Conservation (phyloP, 2,329 filamentous ascomycete genomes). For the Cryphonectria radicalis region DNA sequence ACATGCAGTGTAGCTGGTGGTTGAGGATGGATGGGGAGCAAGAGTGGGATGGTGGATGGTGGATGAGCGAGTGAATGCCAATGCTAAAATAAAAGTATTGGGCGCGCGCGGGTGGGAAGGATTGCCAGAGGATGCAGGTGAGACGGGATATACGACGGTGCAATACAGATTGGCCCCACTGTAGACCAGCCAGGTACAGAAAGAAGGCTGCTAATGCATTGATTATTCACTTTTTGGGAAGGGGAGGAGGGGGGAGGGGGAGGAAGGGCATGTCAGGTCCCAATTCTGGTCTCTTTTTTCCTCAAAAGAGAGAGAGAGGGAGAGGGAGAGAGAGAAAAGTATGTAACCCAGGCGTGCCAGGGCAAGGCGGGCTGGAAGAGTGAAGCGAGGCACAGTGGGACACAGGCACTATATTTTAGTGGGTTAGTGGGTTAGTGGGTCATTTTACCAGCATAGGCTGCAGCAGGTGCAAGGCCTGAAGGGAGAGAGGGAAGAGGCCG, state of each 20-base stretch:
- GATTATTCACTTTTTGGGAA: background rate
- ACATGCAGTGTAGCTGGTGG: background rate
- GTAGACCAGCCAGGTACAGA: background rate
- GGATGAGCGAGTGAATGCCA: background rate
- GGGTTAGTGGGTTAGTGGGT: background rate
- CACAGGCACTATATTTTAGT: background rate
- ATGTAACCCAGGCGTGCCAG: background rate
- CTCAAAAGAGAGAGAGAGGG: background rate
- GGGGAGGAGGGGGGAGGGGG: no score
- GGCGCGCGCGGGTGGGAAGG: background rate
- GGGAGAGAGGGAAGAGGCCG: background rate
- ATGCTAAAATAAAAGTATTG: background rate
- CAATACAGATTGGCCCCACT: background rate
- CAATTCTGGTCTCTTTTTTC: background rate
- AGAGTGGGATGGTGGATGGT: conserved; percentile 1
- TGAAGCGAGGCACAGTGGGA: background rate
- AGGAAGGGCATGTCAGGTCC: background rate
- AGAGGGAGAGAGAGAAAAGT: no score
- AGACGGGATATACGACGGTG: background rate
- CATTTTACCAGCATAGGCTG: background rate
- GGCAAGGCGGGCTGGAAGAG: background rate
- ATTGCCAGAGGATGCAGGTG: background rate
- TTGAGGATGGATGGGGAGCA: background rate
- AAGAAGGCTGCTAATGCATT: background rate
- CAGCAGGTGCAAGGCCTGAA: background rate